Conservation (phyloP, 345 rosid genomes). For the Acer campestre region DNA sequence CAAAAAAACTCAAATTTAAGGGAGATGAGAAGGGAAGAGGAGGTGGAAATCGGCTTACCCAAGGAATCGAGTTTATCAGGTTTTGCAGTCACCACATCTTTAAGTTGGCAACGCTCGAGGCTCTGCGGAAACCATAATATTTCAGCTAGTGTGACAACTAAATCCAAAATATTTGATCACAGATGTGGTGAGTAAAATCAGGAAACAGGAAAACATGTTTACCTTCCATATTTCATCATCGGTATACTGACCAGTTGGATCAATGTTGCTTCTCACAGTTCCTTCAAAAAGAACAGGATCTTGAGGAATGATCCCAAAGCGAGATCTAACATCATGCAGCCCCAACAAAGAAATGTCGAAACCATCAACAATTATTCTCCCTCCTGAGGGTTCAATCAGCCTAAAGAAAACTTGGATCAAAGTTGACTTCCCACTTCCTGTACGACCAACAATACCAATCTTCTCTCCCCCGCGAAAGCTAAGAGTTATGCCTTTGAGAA, state of each 20-base stretch:
- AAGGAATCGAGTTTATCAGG: conserved; percentile 77
- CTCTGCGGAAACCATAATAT: conserved; percentile 43
- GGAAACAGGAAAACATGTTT: conserved; percentile 15
- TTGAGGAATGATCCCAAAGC: conserved; percentile 97
- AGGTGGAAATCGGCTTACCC: conserved; percentile 35
- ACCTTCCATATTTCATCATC: conserved; percentile 98
- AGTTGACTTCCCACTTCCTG: conserved; percentile 96
- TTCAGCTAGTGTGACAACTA: neutral
- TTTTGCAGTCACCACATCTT: conserved; percentile 69
- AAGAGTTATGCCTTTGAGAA: conserved; percentile 77
- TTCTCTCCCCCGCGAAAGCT: conserved; percentile 84
- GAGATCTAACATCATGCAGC: conserved; percentile 84
- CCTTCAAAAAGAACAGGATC: conserved; percentile 97
- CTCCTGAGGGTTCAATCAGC: conserved; percentile 85
- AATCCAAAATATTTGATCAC: neutral
- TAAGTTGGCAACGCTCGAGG: conserved; percentile 89
- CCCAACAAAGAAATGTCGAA: conserved; percentile 70
- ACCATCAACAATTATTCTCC: conserved; percentile 77
- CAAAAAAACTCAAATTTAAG: neutral
- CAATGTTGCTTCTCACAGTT: conserved; percentile 88
- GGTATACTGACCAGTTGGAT: conserved; percentile 71
- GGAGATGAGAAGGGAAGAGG: neutral
- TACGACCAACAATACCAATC: conserved; percentile 88
- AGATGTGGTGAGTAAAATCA: neutral
- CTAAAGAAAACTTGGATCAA: conserved; percentile 87